Base-by-base conservation (phyloP, 176 grass and related monocot genomes). In the Echinochloa phyllopogon region DNA sequence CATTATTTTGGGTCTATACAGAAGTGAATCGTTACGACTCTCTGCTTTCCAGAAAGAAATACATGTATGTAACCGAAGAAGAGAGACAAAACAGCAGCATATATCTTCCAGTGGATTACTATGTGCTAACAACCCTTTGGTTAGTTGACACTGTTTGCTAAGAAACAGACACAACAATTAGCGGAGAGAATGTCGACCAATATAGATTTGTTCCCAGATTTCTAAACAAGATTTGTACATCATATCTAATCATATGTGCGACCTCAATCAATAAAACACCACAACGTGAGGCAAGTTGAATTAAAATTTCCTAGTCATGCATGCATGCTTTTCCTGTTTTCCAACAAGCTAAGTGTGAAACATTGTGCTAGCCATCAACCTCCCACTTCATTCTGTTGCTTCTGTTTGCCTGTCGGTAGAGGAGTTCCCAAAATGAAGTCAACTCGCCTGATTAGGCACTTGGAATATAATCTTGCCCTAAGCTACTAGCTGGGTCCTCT, bases 111-210 rank as follows among this genome's bases (percentile, higher is more conserved):
- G 18, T 42, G 38, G 39, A 33, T 73, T 73, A 33, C 50, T 73
- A 10, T 73, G 45, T 47, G 41, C n/a, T 72, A 72, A 72, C 24
- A 14, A 51, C 45, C 15, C 1, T 36, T 65, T 16, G 16, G 16
- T 25, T 15, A 51, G 45, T 33, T 25, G 70, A 74, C 45, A 74
- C 36, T 51, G 24, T 27, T 69, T 74, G 45, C 20, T 51, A 51
- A 74, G 24, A 74, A 74, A 18, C 24, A 51, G 8, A 51, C 45
- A 9, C 47, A 49, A 51, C 25, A 51, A 51, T 73, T 33, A 33
- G 45, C 15, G 14, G 70, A 74, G 70, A 51, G 24, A 74, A 74
- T 74, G 45, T 51, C 70, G 45, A n/a, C 14, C 23, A 51, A 51
- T 29, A 72, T 48, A 48, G 8, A 24, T 10, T 24, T 42, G 21